These are phyloP conservation scores for Podospora appendiculata DNA, from an alignment of 495 filamentous ascomycete species.

Conservation along the genomic window DNA sequence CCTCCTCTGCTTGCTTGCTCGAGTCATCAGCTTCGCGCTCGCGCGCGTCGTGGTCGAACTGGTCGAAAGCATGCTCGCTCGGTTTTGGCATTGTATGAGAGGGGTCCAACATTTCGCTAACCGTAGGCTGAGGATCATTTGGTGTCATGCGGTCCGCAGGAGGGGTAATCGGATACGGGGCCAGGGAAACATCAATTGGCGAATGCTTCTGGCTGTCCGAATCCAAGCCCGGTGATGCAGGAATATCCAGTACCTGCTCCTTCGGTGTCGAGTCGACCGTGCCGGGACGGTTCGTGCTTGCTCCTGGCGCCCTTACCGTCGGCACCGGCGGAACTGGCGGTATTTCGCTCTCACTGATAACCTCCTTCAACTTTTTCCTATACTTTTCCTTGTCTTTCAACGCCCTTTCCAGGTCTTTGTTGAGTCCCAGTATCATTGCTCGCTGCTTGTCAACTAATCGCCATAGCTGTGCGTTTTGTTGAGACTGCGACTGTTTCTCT, in stretches of 20 bases:
- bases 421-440: conserved; percentile 84
- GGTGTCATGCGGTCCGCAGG: conserved; percentile 30
- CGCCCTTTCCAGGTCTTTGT: conserved; percentile 87
- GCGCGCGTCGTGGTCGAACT: conserved; percentile 44
- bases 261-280: conserved; percentile 12
- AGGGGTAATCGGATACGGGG: conserved; percentile 51
- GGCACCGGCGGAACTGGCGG: conserved; percentile 12
- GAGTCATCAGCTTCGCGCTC: conserved; percentile 34
- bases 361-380: conserved; percentile 79
- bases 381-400: conserved; percentile 95
- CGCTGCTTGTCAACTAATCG: conserved; percentile 93
- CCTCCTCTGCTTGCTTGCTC: conserved; percentile 29
- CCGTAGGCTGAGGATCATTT: conserved; percentile 20
- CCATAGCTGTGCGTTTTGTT: conserved; percentile 92
- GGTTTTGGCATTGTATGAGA: conserved; percentile 46
- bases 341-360: conserved; percentile 27
- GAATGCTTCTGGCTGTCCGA: conserved; percentile 38
- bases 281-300: conserved; percentile 1
- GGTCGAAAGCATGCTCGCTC: conserved; percentile 42
- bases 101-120: conserved; percentile 39
- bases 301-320: conserved; percentile 1
- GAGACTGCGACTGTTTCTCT: conserved; percentile 79
- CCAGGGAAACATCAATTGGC: conserved; percentile 43
- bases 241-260: conserved; percentile 27
- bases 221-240: conserved; percentile 35